phyloP scores from a whole-genome alignment of 768 basidiomycete genomes.

The Lanmaoa rubissima region DNA sequence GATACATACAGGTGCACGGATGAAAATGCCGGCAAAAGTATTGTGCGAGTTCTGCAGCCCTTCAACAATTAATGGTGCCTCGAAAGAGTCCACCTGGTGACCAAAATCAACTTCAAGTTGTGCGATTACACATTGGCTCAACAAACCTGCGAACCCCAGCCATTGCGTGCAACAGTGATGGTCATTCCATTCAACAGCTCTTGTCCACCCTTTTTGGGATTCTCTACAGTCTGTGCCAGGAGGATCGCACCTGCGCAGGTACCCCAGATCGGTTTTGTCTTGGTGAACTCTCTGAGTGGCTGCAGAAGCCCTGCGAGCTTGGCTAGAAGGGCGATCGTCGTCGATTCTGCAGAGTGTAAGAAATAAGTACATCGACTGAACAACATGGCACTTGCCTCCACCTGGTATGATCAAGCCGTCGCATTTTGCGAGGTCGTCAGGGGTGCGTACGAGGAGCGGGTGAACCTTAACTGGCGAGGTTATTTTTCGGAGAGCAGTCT shows the following conservation, averaged over 20 bases:
- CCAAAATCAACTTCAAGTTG: background rate
- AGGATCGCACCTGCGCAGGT: slow-evolving; percentile 96
- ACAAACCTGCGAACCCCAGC: slow-evolving; percentile 87
- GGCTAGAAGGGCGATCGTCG: slow-evolving; percentile 82
- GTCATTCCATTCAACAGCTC: slow-evolving; percentile 81
- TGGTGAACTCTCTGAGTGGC: slow-evolving; percentile 75
- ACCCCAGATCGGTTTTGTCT: slow-evolving; percentile 82
- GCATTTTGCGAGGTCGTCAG: slow-evolving; percentile 71
- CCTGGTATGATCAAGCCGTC: slow-evolving; percentile 92
- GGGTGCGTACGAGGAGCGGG: slow-evolving; percentile 64
- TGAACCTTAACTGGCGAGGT: slow-evolving; percentile 44
- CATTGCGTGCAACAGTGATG: slow-evolving; percentile 80
- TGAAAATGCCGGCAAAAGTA: slow-evolving; percentile 85
- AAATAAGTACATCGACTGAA: background rate
- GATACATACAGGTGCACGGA: slow-evolving; percentile 79
- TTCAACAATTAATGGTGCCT: slow-evolving; percentile 65
- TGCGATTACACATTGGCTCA: background rate
- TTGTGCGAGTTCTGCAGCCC: slow-evolving; percentile 56
- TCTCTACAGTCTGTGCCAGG: slow-evolving; percentile 68
- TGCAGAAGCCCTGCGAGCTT: slow-evolving; percentile 72
- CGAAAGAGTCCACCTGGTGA: slow-evolving; percentile 83
- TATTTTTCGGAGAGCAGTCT: slow-evolving; percentile 61
- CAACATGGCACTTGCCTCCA: slow-evolving; percentile 53
- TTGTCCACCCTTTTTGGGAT: slow-evolving; percentile 84
- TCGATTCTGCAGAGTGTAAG: slow-evolving; percentile 61